Conservation (phyloP, 257 asterid genomes). For the Nicotiana benthamiana region DNA sequence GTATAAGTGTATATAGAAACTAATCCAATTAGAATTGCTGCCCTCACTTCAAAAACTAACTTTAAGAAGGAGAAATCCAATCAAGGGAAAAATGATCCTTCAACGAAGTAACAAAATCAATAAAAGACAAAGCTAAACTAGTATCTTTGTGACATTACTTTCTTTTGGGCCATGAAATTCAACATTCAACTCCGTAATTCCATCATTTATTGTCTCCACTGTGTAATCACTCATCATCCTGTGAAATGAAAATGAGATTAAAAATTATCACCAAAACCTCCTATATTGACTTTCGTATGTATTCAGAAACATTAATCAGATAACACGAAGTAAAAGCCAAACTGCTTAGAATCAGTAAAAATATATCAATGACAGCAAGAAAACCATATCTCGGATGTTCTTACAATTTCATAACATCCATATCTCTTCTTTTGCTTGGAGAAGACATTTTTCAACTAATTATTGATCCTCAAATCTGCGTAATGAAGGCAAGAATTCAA, state of each 20-base stretch:
- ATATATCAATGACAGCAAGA: background rate
- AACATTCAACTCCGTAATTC: constrained; percentile 76
- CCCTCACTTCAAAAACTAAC: background rate
- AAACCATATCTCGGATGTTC: constrained; percentile 1
- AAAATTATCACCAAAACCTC: background rate
- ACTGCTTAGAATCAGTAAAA: background rate
- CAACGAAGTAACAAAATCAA: background rate
- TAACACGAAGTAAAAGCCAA: background rate
- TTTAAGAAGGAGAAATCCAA: background rate
- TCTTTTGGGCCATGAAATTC: constrained; percentile 93
- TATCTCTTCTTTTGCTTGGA: constrained; percentile 90
- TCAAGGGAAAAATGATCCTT: background rate
- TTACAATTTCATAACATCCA: constrained; percentile 96
- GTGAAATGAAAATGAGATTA: constrained; percentile 10
- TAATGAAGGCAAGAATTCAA: background rate
- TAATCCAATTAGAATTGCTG: background rate
- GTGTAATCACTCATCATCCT: constrained; percentile 96
- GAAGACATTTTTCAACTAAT: constrained; percentile 51
- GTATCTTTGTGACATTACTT: constrained; percentile 38
- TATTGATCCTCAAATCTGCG: background rate
- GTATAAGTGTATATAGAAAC: background rate
- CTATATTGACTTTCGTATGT: background rate
- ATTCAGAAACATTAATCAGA: background rate
- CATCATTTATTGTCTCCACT: constrained; percentile 82
- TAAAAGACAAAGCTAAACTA: background rate